phyloP scores from a whole-genome alignment of 139 green algal genomes.

The Pleodorina starrii region DNA sequence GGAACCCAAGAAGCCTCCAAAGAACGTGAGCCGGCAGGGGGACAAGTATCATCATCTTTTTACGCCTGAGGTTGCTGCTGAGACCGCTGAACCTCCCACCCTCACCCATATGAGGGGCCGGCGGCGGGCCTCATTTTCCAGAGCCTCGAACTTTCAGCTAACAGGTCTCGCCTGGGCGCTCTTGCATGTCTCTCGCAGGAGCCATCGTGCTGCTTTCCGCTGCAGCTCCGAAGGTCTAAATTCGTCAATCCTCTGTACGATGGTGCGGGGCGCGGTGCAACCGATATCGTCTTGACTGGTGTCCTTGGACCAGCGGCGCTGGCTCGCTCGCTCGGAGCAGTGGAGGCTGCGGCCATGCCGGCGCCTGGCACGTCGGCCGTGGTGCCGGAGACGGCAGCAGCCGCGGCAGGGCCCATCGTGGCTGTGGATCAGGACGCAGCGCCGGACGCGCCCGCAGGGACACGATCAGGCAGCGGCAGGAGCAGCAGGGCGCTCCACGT shows the following conservation, averaged over 20 bases:
- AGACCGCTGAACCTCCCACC: no score
- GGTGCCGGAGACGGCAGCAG: not conserved
- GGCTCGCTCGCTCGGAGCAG: not conserved
- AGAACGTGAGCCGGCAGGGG: not conserved
- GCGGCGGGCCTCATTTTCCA: no score
- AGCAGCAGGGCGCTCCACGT: not conserved
- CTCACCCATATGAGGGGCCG: no score
- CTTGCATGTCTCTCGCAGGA: not conserved
- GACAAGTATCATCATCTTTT: no score
- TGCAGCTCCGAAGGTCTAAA: slow-evolving; percentile 25
- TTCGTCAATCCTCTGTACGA: slow-evolving; percentile 42
- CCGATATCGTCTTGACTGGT: slow-evolving; percentile 31
- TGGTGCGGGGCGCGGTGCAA: not conserved
- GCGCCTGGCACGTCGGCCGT: no score
- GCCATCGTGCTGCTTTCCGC: not conserved
- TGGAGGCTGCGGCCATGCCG: no score
- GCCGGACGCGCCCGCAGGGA: not conserved
- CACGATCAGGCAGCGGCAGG: not conserved
- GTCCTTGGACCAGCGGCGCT: slow-evolving; percentile 3
- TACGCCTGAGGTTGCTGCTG: no score
- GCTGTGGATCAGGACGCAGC: not conserved
- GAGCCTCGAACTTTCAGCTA: no score
- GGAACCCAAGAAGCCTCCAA: not conserved
- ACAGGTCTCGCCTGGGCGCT: no score
- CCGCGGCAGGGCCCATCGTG: not conserved